Evolutionary conservation across 2,329 filamentous ascomycete genomes (phyloP), one percentile per base, ranked within the genome.

Genomic region (Neobulgaria alba): DNA sequence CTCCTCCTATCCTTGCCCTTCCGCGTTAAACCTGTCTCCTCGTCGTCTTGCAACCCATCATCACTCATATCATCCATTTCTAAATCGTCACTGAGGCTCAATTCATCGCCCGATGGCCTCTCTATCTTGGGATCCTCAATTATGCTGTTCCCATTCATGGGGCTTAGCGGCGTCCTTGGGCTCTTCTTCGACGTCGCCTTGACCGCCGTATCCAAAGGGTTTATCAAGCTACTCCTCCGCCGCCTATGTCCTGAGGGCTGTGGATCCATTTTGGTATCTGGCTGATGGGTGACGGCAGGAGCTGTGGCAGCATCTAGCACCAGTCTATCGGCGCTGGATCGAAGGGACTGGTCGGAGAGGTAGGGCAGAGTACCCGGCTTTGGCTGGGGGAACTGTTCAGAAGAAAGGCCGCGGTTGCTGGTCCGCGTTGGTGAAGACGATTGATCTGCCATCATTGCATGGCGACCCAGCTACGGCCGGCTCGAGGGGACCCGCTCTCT

Each of bases 21-120:
- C 46, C 74, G 72, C 29, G 86, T 93, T 52, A 95, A 68, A 1
- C 88, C 89, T 2, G 85, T 85, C 69, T 95, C 89, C 65, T 94
- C 89, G 58, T 95, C 89, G 53, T 90, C 85, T 46, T 85, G 77
- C 19, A 85, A 61, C 34, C 83, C 84, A 51, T 86, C 82, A 19
- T 79, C 79, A 39, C 77, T 72, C 50, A 77, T 64, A 48, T 71
- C 63, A 53, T 72, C 69, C 54, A 76, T 59, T 57, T 79, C 75
- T 53, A 75, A 68, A 51, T 79, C 75, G 39, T 71, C 68, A 48
- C 66, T 59, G 2, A 50, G 52, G 26, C 47, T 56, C 23, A 38
- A 48, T 16, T 58, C 56, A 8, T 58, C 58, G 33, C 56, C 53
- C 12, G 48, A 48, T 10, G 38, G 36, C 20, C 44, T 45, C 26